Conservation (phyloP, 192 early-diverging fungal genomes). For the Cladochytrium replicatum region DNA sequence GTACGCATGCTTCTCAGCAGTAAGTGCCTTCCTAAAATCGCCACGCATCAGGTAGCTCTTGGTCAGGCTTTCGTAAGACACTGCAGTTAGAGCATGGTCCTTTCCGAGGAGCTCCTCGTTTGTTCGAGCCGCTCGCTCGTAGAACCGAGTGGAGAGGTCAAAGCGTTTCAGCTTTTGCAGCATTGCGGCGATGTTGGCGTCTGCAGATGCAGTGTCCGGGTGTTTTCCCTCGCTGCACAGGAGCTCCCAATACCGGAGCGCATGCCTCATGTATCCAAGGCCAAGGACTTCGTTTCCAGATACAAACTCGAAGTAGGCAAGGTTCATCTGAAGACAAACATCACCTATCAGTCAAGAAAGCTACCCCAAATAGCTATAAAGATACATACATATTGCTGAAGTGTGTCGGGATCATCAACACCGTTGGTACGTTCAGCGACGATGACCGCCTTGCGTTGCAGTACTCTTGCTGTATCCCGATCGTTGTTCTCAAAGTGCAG, state of each 20-base stretch:
- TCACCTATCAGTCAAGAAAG: slow-evolving; percentile 8
- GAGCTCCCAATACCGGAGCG: slow-evolving; percentile 69
- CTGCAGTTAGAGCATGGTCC: slow-evolving; percentile 58
- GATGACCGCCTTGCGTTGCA: slow-evolving; percentile 70
- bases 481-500: slow-evolving; percentile 68
- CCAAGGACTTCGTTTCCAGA: slow-evolving; percentile 59
- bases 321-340: slow-evolving; percentile 51
- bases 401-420: slow-evolving; percentile 74
- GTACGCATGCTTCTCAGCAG: slow-evolving; percentile 58
- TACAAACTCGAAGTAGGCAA: slow-evolving; percentile 84
- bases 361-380: background rate
- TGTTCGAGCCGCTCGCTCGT: slow-evolving; percentile 56
- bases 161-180: slow-evolving; percentile 27
- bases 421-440: slow-evolving; percentile 77
- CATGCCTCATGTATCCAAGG: slow-evolving; percentile 72
- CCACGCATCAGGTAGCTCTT: slow-evolving; percentile 57
- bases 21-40: slow-evolving; percentile 68
- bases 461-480: slow-evolving; percentile 43
- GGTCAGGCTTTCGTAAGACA: slow-evolving; percentile 62
- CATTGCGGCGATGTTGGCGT: slow-evolving; percentile 23
- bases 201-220: slow-evolving; percentile 78
- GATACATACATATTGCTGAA: slow-evolving; percentile 71
- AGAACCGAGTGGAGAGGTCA: slow-evolving; percentile 53
- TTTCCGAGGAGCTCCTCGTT: slow-evolving; percentile 56
- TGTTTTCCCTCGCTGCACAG: slow-evolving; percentile 58